Evolutionary conservation across 805 yeast genomes (phyloP).

Genomic region (Jamesozyma spencerorum): DNA sequence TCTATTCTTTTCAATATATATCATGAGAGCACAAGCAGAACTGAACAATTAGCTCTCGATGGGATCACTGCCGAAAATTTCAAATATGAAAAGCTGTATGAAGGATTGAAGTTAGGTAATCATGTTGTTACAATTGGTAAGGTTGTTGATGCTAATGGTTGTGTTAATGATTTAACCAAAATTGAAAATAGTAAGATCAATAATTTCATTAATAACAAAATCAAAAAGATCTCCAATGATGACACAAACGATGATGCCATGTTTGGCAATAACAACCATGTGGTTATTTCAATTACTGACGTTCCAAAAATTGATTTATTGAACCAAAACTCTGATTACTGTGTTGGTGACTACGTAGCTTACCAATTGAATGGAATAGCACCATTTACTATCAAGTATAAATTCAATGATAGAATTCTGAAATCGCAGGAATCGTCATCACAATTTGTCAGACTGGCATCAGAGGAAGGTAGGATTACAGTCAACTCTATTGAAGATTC

Average conservation of each 20-base stretch:
- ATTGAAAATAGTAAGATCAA: slow-evolving; percentile 2
- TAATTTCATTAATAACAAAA: slow-evolving; percentile 48
- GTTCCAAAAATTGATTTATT: slow-evolving; percentile 56
- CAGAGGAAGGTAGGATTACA: slow-evolving; percentile 68
- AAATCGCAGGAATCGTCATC: slow-evolving; percentile 44
- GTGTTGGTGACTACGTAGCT: slow-evolving; percentile 87
- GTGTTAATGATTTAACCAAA: slow-evolving; percentile 41
- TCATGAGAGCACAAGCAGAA: slow-evolving; percentile 50
- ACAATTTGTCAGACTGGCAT: slow-evolving; percentile 60
- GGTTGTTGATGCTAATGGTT: slow-evolving; percentile 62
- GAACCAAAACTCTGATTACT: slow-evolving; percentile 43
- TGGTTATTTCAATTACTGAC: slow-evolving; percentile 58
- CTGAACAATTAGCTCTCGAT: slow-evolving; percentile 38
- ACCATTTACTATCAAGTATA: slow-evolving; percentile 69
- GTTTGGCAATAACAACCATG: slow-evolving; percentile 25
- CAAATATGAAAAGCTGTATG: slow-evolving; percentile 37
- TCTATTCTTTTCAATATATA: slow-evolving; percentile 45
- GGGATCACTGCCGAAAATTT: slow-evolving; percentile 34
- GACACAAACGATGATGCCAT: slow-evolving; percentile 25
- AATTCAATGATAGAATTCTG: slow-evolving; percentile 54
- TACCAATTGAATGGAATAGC: slow-evolving; percentile 70
- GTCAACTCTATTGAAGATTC: slow-evolving; percentile 67
- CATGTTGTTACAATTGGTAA: slow-evolving; percentile 51
- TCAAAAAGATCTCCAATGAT: slow-evolving; percentile 40
- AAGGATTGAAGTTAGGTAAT: slow-evolving; percentile 56